Conservation (phyloP, 2,329 filamentous ascomycete genomes). For the Monilinia vaccinii-corymbosi region DNA sequence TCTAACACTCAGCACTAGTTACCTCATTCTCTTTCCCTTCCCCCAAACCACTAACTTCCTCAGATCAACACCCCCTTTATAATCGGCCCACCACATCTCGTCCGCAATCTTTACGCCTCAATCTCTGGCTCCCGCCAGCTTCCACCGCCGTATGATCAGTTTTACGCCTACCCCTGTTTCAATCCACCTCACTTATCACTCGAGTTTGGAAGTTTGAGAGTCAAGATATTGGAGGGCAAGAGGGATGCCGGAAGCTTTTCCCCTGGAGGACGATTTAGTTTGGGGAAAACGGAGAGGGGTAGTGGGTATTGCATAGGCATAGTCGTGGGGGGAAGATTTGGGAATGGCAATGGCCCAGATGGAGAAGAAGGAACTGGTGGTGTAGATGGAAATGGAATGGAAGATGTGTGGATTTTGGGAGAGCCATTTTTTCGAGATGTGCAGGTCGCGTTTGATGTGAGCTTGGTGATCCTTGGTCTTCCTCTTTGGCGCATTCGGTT, state of each 20-base stretch:
- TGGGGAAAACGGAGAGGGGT: slow-evolving; percentile 16
- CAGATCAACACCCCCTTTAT: slow-evolving; percentile 23
- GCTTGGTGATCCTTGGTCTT: neutral
- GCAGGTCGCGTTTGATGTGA: slow-evolving; percentile 22
- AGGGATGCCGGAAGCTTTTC: slow-evolving; percentile 12
- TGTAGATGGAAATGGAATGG: slow-evolving; percentile 12
- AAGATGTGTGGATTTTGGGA: slow-evolving; percentile 19
- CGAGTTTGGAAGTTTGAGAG: slow-evolving; percentile 17
- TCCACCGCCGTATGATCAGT: slow-evolving; percentile 17
- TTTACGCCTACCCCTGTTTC: slow-evolving; percentile 20
- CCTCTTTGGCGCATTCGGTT: accelerated
- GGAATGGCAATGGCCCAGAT: neutral
- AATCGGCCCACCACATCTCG: slow-evolving; percentile 17
- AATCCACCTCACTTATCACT: slow-evolving; percentile 17
- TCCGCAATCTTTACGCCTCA: slow-evolving; percentile 17
- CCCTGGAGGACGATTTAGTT: slow-evolving; percentile 17
- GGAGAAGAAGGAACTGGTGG: neutral
- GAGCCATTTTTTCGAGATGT: slow-evolving; percentile 23
- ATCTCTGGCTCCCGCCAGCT: slow-evolving; percentile 16
- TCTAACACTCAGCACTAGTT: too few species aligned
- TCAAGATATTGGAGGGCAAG: slow-evolving; percentile 15
- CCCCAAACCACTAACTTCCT: neutral
- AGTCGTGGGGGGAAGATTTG: slow-evolving; percentile 19
- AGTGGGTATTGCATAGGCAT: slow-evolving; percentile 21
- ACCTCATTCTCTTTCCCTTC: neutral